phyloP scores from a whole-genome alignment of 257 asterid species.

The Verbascum thapsus region DNA sequence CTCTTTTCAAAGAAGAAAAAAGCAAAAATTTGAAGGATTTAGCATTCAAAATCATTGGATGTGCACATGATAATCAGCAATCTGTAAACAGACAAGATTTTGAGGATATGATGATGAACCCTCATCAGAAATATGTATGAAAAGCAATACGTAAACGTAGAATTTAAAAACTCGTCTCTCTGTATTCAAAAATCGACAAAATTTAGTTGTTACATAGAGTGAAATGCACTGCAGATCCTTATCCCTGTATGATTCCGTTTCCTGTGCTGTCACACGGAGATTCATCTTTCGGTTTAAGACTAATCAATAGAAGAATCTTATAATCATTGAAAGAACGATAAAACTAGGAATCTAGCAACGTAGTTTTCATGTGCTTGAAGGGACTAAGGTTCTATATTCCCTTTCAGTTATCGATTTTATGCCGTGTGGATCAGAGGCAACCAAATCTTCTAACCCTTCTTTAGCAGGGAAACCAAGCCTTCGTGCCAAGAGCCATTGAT shows the following conservation, averaged over 20 bases:
- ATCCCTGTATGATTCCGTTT: background rate
- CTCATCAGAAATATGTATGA: too few species aligned
- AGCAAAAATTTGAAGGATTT: background rate
- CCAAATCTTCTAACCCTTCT: conserved; percentile 81
- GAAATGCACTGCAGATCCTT: too few species aligned
- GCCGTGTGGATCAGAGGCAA: conserved; percentile 66
- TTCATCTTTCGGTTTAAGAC: background rate
- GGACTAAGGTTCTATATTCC: conserved; percentile 70
- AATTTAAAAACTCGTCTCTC: too few species aligned
- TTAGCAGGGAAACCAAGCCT: conserved; percentile 79
- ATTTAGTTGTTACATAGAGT: too few species aligned
- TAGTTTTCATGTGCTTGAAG: conserved; percentile 40
- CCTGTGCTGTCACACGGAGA: background rate
- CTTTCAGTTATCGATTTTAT: conserved; percentile 72
- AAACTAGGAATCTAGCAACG: background rate
- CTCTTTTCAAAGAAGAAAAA: background rate
- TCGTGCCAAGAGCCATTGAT: conserved; percentile 83
- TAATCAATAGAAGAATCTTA: background rate
- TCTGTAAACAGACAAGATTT: too few species aligned
- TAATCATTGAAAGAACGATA: conserved; percentile 10
- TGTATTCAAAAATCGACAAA: too few species aligned
- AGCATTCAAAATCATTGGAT: too few species aligned
- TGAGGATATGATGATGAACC: too few species aligned
- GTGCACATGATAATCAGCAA: too few species aligned
- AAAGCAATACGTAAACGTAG: too few species aligned